Base-by-base conservation (phyloP, 75 land plant genomes). In the Pinus tabuliformis region DNA sequence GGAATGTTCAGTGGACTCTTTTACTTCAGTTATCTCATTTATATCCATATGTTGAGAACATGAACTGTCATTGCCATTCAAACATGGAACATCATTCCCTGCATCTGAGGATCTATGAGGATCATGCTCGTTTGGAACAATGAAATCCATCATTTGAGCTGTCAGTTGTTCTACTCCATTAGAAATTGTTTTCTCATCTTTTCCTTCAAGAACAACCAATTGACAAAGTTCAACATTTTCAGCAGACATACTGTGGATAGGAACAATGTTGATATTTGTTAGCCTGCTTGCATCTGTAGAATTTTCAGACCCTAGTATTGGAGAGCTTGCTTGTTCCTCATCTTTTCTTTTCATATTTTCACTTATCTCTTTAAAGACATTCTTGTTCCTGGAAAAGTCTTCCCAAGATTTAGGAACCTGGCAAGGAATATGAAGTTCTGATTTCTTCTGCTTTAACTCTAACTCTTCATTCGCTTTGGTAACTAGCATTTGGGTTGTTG, bases 371-470 rank as follows among this genome's bases (percentile, higher is more conserved):
- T 42, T 45, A 68, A 68, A 68, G 8, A 68, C 42, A 52, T 68
- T 68, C 42, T 42, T 68, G 24, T 42, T 68, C 49, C 22, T 68
- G 13, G 54, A 68, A 68, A 68, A 68, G n/a, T n/a, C 9, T 18
- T 68, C 72, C 72, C 54, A 68, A 45, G 72, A 68, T 42, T 68
- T 68, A 39, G 54, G 11, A 68, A 42, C 39, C 12, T 68, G 72
- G 42, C 4, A 0, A 37, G 5, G 1, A 68, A 39, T 42, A 17
- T 68, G 52, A n/a, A 42, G 42, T 18, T 42, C 49, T 36, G 24
- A 42, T 42, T 42, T 42, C 24, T 37, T 68, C 42, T 7, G 49
- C 54, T 9, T 49, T 49, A 49, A 49, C 54, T 11, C 54, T 49
- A 49, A 49, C 54, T 49, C 11, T 9, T 49, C 54, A 2, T 49